Base-by-base conservation (phyloP, 2,329 filamentous ascomycete species). In the Dothideomycetes sp. region DNA sequence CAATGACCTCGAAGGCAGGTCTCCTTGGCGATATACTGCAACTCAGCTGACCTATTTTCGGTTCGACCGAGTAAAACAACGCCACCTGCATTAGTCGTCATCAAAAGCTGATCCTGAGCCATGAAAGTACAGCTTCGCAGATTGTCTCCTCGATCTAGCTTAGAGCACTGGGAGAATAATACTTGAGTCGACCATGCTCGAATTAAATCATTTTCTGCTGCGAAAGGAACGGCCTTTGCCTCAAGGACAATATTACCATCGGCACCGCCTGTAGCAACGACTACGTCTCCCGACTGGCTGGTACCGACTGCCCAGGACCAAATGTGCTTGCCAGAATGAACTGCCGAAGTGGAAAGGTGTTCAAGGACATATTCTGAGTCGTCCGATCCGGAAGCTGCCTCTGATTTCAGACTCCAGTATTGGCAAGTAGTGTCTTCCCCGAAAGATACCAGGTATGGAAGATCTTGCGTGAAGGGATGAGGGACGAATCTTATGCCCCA, bases 241-340 rank as follows among this genome's bases (percentile, higher is more conserved):
- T 45, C 39, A 29, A 53, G 20, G n/a, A 58, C 57, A 30, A 82
- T 64, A 22, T 71, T 70, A 12, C 87, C 82, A 61, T 98, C 91
- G 9, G 84, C 82, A n/a, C 85, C 91, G 10, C 91, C 91, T 2
- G 84, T 87, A 4, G 75, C 78, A 29, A 61, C 25, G 3, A 29
- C 8, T 5, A 30, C 33, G 2, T 41, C 5, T n/a, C 12, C 34
- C 16, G 25, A 23, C 11, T 8, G 13, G 24, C n/a, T 7, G 7
- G 15, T 13, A 10, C 30, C 16, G 7, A 48, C 13, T 12, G 74
- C 76, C 25, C 78, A 70, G 0, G 87, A 80, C 88, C 89, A 96
- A 5, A 96, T 78, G 55, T 95, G 87, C 60, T 95, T 98, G 5
- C 91, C 91, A 23, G 68, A 71, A 56, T 96, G 88, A 45, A 78